Evolutionary conservation across 2,329 filamentous ascomycete genomes (phyloP), one percentile per base, ranked within the genome.

Genomic region (Alternaria sp.): DNA sequence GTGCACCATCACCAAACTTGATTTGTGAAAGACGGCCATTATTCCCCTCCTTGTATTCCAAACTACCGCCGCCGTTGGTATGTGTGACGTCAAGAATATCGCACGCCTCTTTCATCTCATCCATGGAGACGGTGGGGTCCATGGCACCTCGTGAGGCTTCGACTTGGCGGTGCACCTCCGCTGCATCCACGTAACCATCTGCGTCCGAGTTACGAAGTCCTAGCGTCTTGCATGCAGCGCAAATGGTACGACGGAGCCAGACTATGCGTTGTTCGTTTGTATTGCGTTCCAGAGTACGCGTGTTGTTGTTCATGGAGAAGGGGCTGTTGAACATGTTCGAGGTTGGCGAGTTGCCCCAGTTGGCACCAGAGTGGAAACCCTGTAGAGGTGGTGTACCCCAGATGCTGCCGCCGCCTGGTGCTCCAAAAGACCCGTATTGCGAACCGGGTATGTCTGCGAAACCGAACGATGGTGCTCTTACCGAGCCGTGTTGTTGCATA

Each of bases 81-180:
- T 89, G 87, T 2, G 81, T 75, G 69, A 90, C 96, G 56, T 95
- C 95, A 74, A 97, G 92, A 0, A 94, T 97, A 70, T 98, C 94
- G 75, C 91, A 95, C 58, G 96, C 89, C 56, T 91, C 88, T 37
- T 94, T 83, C 68, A 98, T 83, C 70, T 97, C 93, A 26, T 82
- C 83, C 71, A 81, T 87, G 76, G 64, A 82, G 76, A 81, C 86
- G 68, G 80, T 73, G 26, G 83, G 77, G 57, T 89, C 85, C 53
- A 82, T 82, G n/a, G 84, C 79, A 33, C 80, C 80, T 53, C 88
- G 87, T 29, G 91, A 82, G 54, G 86, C 84, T 9, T 89, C 85
- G 66, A 93, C 88, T 70, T 93, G 84, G 29, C 79, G 80, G 33
- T 87, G 81, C 46, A 91, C 83, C 21, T 83, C 79, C 26, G 85